Evolutionary conservation across 164 flowering plant genomes (phyloP).

Genomic region (Pachysandra terminalis): DNA sequence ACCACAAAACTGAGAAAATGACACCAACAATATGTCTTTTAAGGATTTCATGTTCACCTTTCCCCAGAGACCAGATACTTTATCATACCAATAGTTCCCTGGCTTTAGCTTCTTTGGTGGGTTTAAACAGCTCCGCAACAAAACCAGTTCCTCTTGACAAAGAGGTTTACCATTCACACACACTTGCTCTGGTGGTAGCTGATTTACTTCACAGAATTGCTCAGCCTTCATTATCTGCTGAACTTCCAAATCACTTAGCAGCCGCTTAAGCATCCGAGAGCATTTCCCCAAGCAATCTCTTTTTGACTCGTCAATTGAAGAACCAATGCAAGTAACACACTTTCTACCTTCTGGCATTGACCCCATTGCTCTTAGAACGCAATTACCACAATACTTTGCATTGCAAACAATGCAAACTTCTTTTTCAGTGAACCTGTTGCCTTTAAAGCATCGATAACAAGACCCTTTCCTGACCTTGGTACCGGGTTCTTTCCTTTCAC

Average conservation of each 20-base stretch:
- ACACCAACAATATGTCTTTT: neutral
- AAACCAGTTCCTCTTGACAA: constrained; percentile 66
- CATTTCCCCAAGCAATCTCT: constrained; percentile 76
- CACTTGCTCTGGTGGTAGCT: constrained; percentile 73
- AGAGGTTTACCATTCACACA: constrained; percentile 81
- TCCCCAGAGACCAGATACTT: constrained; percentile 99
- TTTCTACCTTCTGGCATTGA: constrained; percentile 99
- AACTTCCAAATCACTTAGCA: constrained; percentile 75
- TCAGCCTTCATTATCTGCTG: constrained; percentile 84
- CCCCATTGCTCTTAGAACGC: constrained; percentile 98
- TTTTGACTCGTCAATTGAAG: constrained; percentile 73
- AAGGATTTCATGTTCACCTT: constrained; percentile 54
- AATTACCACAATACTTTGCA: constrained; percentile 86
- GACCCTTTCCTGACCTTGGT: constrained; percentile 54
- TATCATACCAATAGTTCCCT: constrained; percentile 97
- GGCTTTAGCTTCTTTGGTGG: constrained; percentile 96
- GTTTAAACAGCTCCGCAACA: constrained; percentile 65
- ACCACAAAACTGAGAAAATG: constrained; percentile 3
- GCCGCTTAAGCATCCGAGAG: constrained; percentile 77
- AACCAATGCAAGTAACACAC: constrained; percentile 88
- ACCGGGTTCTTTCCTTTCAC: constrained; percentile 26
- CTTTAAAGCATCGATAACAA: constrained; percentile 83
- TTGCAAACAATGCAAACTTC: constrained; percentile 93
- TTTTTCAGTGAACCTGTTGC: constrained; percentile 84
- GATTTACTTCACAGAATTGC: constrained; percentile 81